Conservation (phyloP, 495 filamentous ascomycete genomes). For the Lophium mytilinum region DNA sequence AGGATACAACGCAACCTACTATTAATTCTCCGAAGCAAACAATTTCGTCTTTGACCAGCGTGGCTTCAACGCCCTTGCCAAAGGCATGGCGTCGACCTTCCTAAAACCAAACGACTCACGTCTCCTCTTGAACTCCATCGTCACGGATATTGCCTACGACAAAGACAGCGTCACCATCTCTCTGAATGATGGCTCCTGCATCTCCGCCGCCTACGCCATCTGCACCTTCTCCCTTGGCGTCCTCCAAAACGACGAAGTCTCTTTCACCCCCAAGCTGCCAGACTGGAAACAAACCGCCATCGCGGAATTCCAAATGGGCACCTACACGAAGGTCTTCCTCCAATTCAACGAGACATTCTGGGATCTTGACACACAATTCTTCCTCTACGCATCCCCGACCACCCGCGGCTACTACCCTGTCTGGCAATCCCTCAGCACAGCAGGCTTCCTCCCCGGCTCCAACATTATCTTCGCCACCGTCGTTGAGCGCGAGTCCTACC, state of each 20-base stretch:
- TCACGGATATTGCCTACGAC: slow-evolving; percentile 52
- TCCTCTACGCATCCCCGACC: slow-evolving; percentile 59
- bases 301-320: slow-evolving; percentile 61
- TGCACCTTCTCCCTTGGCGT: slow-evolving; percentile 61
- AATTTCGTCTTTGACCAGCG: slow-evolving; percentile 60
- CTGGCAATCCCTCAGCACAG: slow-evolving; percentile 56
- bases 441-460: slow-evolving; percentile 53
- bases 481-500: slow-evolving; percentile 50
- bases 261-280: slow-evolving; percentile 54
- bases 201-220: slow-evolving; percentile 52
- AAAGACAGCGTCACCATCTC: slow-evolving; percentile 48
- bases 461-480: slow-evolving; percentile 69
- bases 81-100: slow-evolving; percentile 55
- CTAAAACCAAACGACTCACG: slow-evolving; percentile 49
- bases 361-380: slow-evolving; percentile 57
- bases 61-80: slow-evolving; percentile 58
- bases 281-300: slow-evolving; percentile 60
- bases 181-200: slow-evolving; percentile 48
- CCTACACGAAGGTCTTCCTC: slow-evolving; percentile 73
- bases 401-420: slow-evolving; percentile 62
- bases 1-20: slow-evolving; percentile 36
- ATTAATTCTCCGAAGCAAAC: slow-evolving; percentile 47
- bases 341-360: slow-evolving; percentile 68
- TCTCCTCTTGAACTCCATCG: slow-evolving; percentile 50
- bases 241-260: slow-evolving; percentile 54